These are phyloP conservation scores for Cucumis hystrix DNA, from an alignment of 306 rosid genomes.

Conservation along the genomic window DNA sequence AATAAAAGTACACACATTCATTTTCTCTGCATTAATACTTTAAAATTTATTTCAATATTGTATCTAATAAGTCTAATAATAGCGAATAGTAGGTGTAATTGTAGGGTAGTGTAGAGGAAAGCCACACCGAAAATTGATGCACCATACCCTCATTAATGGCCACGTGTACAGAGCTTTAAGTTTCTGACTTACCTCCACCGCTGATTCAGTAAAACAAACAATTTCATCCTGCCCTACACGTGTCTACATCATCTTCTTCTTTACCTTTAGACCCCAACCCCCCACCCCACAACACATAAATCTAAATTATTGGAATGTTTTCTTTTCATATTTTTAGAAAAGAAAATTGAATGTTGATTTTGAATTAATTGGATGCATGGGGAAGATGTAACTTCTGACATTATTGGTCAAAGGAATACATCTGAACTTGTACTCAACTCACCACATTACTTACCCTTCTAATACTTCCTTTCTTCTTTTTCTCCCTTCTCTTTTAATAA, in stretches of 20 bases:
- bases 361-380: not conserved
- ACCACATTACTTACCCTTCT: not conserved
- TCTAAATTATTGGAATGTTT: not conserved
- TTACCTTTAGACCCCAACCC: not conserved
- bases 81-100: no score
- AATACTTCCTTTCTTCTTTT: no score
- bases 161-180: not conserved
- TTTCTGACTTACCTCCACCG: not conserved
- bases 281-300: not conserved
- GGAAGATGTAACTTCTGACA: not conserved
- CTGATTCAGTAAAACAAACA: not conserved
- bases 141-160: not conserved
- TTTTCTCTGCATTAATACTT: no score
- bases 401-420: not conserved
- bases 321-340: no score
- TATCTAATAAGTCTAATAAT: no score
- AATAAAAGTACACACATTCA: no score
- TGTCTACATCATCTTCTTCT: not conserved
- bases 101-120: not conserved
- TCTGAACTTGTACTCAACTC: not conserved
- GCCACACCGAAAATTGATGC: constrained; percentile 4
- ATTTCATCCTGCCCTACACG: not conserved
- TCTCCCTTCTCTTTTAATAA: no score
- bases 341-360: no score
- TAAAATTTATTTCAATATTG: no score